These are phyloP conservation scores for Lactarius sp. DNA, from an alignment of 768 basidiomycete species.

Conservation along the genomic window DNA sequence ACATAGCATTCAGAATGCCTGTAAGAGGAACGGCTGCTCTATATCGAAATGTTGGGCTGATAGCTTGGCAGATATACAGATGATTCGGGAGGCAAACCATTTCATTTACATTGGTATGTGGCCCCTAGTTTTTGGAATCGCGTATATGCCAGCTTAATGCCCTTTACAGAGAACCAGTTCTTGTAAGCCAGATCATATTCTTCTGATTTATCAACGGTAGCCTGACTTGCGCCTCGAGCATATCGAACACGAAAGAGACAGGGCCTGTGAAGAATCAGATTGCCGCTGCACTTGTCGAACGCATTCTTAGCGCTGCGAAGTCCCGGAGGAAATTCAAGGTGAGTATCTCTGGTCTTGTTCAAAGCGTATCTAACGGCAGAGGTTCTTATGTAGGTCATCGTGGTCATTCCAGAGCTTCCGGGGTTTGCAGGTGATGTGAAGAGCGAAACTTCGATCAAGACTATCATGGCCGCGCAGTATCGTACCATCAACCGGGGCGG, in stretches of 20 bases:
- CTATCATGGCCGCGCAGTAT: conserved; percentile 85
- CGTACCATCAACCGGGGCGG: conserved; percentile 89
- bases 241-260: conserved; percentile 62
- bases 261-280: conserved; percentile 79
- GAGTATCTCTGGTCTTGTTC: conserved; percentile 5
- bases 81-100: conserved; percentile 82
- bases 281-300: conserved; percentile 73
- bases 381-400: conserved; percentile 55
- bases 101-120: conserved; percentile 86
- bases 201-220: background rate
- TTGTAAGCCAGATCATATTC: conserved; percentile 49
- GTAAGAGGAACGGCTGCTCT: conserved; percentile 41
- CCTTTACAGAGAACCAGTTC: conserved; percentile 66
- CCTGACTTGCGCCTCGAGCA: conserved; percentile 41
- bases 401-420: conserved; percentile 87
- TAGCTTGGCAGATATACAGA: conserved; percentile 50
- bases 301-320: conserved; percentile 76
- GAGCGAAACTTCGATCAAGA: conserved; percentile 56
- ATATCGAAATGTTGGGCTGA: conserved; percentile 4
- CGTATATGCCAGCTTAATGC: background rate
- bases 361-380: background rate
- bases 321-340: conserved; percentile 76
- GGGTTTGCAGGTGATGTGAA: conserved; percentile 86
- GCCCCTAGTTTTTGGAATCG: background rate
- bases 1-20: conserved; percentile 90